phyloP scores from a whole-genome alignment of 441 rosid genomes.

The Croton laevigatus region DNA sequence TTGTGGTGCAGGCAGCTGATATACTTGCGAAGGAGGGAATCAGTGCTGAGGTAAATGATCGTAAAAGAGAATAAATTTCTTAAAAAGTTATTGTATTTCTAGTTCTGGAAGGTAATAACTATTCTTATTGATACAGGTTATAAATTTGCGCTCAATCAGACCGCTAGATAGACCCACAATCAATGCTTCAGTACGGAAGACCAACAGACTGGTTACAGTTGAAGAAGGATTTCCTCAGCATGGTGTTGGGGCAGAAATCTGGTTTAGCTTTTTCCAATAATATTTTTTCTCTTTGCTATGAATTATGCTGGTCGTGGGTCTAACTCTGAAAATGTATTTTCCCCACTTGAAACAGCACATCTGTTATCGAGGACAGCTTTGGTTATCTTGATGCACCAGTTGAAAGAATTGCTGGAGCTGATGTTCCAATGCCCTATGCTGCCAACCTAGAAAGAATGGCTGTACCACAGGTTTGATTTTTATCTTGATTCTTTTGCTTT shows the following conservation, averaged over 20 bases:
- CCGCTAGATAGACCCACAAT: constrained; percentile 90
- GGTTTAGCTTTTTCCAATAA: constrained; percentile 39
- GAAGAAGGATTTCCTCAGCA: constrained; percentile 99
- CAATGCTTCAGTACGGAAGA: constrained; percentile 89
- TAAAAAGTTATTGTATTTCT: background rate
- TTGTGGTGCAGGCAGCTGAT: constrained; percentile 75
- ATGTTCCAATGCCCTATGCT: constrained; percentile 94
- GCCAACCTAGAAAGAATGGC: constrained; percentile 91
- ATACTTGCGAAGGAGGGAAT: constrained; percentile 90
- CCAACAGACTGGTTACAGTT: constrained; percentile 88
- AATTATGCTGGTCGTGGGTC: background rate
- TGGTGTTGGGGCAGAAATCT: constrained; percentile 95
- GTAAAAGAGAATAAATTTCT: background rate
- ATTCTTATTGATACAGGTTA: constrained; percentile 44
- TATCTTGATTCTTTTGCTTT: constrained; percentile 5
- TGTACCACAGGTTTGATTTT: constrained; percentile 70
- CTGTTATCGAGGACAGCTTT: constrained; percentile 87
- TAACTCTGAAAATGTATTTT: background rate
- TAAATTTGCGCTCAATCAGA: constrained; percentile 87
- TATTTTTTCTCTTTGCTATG: constrained; percentile 2
- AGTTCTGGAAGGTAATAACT: background rate
- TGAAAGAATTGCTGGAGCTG: constrained; percentile 90
- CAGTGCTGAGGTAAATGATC: constrained; percentile 68
- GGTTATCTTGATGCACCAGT: constrained; percentile 83
- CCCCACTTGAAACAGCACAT: constrained; percentile 45